Conservation (phyloP, 352 stramenopile genomes). For the Globisporangium paddicum region DNA sequence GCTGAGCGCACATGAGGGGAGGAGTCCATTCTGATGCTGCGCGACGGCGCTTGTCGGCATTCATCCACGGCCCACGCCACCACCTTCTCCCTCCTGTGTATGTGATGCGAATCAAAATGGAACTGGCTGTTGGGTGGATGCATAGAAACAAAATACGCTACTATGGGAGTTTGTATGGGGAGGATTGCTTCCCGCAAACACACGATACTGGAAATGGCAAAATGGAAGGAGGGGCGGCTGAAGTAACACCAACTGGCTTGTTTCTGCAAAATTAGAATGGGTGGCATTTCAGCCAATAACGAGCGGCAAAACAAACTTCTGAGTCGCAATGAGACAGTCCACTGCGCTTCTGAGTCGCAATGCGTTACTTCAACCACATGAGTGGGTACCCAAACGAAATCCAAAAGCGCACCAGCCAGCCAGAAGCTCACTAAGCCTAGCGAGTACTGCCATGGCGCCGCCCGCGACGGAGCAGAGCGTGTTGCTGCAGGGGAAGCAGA, state of each 20-base stretch:
- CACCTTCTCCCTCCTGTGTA: background rate
- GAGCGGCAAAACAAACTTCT: too few species aligned
- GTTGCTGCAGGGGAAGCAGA: conserved; percentile 25
- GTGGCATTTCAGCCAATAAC: too few species aligned
- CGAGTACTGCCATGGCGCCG: too few species aligned
- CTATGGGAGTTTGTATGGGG: conserved; percentile 2
- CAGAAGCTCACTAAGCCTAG: too few species aligned
- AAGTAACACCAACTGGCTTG: conserved; percentile 12
- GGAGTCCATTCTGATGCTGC: background rate
- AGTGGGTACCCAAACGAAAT: too few species aligned
- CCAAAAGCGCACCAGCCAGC: background rate
- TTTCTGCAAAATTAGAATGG: conserved; percentile 1
- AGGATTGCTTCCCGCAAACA: background rate
- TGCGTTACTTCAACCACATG: too few species aligned
- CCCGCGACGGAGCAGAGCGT: conserved; percentile 28
- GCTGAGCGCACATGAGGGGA: background rate
- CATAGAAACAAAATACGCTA: too few species aligned
- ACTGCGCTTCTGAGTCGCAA: too few species aligned
- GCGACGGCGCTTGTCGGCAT: conserved; percentile 11
- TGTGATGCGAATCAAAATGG: too few species aligned
- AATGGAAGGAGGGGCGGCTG: background rate
- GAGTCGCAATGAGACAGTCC: background rate
- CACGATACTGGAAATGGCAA: background rate
- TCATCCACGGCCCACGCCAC: conserved; percentile 8
- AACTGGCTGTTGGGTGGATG: too few species aligned